Percentiles rank a stretch among this genome's conserved stretches.
phyloP scores from a whole-genome alignment of 2,329 filamentous ascomycete species.

The Trichothecium roseum region DNA sequence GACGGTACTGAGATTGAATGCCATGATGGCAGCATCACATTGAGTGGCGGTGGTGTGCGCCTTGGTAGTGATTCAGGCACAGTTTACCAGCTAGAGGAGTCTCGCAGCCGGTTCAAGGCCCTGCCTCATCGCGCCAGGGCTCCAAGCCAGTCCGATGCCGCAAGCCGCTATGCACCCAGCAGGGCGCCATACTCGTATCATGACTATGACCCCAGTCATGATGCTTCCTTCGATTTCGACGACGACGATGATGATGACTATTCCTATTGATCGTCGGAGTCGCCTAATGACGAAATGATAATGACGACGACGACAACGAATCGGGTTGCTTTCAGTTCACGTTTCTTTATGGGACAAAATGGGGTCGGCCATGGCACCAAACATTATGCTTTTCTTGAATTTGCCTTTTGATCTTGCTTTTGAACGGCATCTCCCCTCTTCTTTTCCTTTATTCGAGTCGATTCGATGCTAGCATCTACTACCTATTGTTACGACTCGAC shows the following conservation, averaged over 20 bases:
- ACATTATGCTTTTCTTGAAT: not conserved
- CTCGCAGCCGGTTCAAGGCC: constrained; percentile 30
- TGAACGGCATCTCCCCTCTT: constrained; percentile 8
- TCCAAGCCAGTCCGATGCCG: constrained; percentile 39
- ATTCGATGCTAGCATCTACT: too few species aligned
- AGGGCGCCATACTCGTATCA: constrained; percentile 12
- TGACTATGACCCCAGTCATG: constrained; percentile 8
- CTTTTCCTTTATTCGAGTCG: constrained; percentile 9
- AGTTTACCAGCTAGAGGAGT: constrained; percentile 37
- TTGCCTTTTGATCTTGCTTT: constrained; percentile 4
- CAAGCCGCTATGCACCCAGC: constrained; percentile 21
- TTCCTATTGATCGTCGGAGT: not conserved
- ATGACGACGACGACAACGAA: constrained; percentile 6
- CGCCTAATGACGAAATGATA: constrained; percentile 5
- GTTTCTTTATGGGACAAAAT: too few species aligned
- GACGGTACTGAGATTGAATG: constrained; percentile 49
- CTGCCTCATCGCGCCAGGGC: constrained; percentile 34
- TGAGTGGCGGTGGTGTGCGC: constrained; percentile 27
- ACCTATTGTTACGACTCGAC: too few species aligned
- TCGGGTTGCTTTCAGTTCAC: constrained; percentile 1
- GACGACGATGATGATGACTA: constrained; percentile 2
- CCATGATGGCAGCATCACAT: constrained; percentile 51
- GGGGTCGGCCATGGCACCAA: too few species aligned
- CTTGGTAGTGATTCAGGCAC: constrained; percentile 43
- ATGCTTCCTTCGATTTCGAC: constrained; percentile 4